Evolutionary conservation across 805 yeast genomes (phyloP), one percentile per base, ranked within the genome.

Genomic region (Ogataea henricii): DNA sequence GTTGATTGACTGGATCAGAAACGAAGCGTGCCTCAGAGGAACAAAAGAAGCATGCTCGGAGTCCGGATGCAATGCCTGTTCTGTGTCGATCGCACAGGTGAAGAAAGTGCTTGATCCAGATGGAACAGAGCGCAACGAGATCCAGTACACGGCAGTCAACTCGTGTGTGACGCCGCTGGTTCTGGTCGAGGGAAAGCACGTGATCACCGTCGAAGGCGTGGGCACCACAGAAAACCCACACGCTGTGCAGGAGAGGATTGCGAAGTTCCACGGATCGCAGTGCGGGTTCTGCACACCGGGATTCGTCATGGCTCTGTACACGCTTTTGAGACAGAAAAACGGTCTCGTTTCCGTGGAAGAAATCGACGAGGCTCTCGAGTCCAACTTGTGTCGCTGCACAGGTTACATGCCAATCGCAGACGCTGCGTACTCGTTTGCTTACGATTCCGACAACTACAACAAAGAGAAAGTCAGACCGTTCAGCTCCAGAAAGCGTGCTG

Each of bases 221-320:
- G 79, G 78, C 3, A 54, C 62, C 9, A 49, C 70, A 21, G 61
- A 59, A 10, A 54, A 66, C 35, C 75, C 76, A 4, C 79, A 74
- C 53, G 76, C 79, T 2, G 73, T 71, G n/a, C 79, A 74, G 53
- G 78, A 74, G 51, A 62, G 79, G 18, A 72, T 74, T 30, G 78
- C 78, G 12, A 66, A 70, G 45, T 71, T 71, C 53, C 78, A 74
- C 47, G 79, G 79, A 5, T 73, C 78, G 0, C 79, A 74, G 56
- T 74, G 79, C 56, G 79, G 79, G 3, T 74, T 73, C 53, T 74
- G 79, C 52, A 74, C 79, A 6, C 79, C 79, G 1, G 79, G 79
- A 5, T 74, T 74, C 43, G 77, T 74, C 8, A 74, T 74, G 79
- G 70, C 75, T 32, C 53, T 74, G 43, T 74, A 74, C 44, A 67